Evolutionary conservation across 129 eudicot genomes (phyloP), one percentile per base, ranked within the genome.

Genomic region (Ambrosia trifida): DNA sequence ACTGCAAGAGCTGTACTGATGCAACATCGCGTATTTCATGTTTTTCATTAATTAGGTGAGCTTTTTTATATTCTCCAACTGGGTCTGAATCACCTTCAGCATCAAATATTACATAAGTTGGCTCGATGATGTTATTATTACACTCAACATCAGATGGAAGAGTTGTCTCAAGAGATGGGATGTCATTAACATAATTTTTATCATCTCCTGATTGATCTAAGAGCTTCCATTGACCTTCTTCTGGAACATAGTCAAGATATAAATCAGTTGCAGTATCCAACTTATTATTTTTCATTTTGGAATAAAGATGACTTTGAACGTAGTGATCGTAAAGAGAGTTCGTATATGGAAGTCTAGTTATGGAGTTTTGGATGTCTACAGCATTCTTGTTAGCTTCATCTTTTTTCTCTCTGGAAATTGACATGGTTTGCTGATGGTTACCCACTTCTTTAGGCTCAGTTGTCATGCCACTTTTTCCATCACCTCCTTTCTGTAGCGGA

Each of bases 171-270:
- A n/a, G 64, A 35, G 73, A 36, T 3, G 72, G 8, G 35, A 40
- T n/a, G 33, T 74, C 76, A 76, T 40, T 75, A 68, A 30, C 18
- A 69, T 69, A 43, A 32, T 49, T 88, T 70, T 14, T 53, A 57
- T 24, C 30, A 73, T 74, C 51, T 49, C 68, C 87, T 17, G 87
- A 61, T 77, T 87, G 81, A 7, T 86, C 89, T 70, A 81, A 66
- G 68, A 90, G 88, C 80, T 84, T 84, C 94, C 89, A 87, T 69
- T 81, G 83, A 40, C 91, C 94, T 76, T 85, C 96, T 81, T 90
- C 96, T 66, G 93, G 97, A 67, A 78, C 77, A 75, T 88, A 82
- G 73, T 88, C 91, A 49, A 94, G 85, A 79, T 68, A 80, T 38
- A 89, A 71, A 43, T 84, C 77, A 70, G 83, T 41, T 16, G 77